Evolutionary conservation across 371 early-diverging fungal genomes (phyloP).

Genomic region (Lichtheimia hyalospora): DNA sequence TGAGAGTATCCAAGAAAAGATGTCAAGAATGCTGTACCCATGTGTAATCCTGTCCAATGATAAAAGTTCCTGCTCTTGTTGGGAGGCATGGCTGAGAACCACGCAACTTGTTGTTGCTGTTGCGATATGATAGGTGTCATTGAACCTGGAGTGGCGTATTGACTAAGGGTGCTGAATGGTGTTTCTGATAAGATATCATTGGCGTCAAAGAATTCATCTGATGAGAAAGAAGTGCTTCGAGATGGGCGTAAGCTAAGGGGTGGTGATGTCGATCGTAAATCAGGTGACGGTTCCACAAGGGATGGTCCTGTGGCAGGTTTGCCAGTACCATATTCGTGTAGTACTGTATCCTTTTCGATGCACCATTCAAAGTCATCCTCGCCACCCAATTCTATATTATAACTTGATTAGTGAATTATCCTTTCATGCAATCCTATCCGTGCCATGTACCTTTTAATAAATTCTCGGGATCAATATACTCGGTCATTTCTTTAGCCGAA

Average conservation of each 20-base stretch:
- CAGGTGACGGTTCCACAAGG: no score
- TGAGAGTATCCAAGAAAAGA: constrained; percentile 24
- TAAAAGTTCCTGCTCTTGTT: constrained; percentile 1
- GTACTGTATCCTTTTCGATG: constrained; percentile 26
- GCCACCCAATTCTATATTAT: constrained; percentile 35
- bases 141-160: constrained; percentile 12
- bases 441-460: constrained; percentile 26
- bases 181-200: constrained; percentile 8
- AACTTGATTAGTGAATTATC: neutral
- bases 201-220: constrained; percentile 42
- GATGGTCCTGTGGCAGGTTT: neutral
- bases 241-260: constrained; percentile 3
- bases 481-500: constrained; percentile 20
- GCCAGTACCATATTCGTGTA: constrained; percentile 33
- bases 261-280: neutral
- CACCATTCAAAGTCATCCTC: constrained; percentile 31
- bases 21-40: constrained; percentile 38
- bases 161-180: neutral
- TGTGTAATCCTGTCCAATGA: constrained; percentile 32
- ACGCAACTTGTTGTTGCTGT: neutral
- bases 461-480: constrained; percentile 18
- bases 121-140: neutral
- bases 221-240: constrained; percentile 18
- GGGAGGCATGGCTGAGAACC: neutral
- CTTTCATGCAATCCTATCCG: neutral